Evolutionary conservation across 768 basidiomycete species (phyloP).

Genomic region (Russula olivacea): DNA sequence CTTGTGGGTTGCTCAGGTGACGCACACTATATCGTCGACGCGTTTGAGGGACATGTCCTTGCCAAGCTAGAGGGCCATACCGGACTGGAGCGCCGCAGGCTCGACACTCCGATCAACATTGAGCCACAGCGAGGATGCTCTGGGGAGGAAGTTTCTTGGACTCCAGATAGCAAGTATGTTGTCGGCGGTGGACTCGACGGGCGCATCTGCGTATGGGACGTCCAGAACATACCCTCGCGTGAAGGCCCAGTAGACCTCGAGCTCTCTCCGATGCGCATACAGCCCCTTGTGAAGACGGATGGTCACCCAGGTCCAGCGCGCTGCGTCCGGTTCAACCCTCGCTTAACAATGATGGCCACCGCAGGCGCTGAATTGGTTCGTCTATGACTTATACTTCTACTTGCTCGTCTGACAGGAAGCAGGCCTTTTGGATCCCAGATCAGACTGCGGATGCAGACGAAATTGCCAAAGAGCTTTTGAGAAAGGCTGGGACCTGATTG

Average conservation of each 20-base stretch:
- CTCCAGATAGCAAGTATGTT: slow-evolving; percentile 88
- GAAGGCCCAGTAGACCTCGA: slow-evolving; percentile 51
- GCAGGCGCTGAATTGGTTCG: slow-evolving; percentile 80
- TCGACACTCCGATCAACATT: slow-evolving; percentile 45
- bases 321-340: slow-evolving; percentile 87
- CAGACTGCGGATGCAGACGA: slow-evolving; percentile 62
- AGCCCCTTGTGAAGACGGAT: slow-evolving; percentile 50
- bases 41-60: slow-evolving; percentile 77
- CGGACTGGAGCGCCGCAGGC: slow-evolving; percentile 68
- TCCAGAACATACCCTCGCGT: slow-evolving; percentile 52
- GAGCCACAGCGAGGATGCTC: slow-evolving; percentile 74
- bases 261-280: slow-evolving; percentile 45
- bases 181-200: slow-evolving; percentile 84
- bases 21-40: slow-evolving; percentile 90
- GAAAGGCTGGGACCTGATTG: slow-evolving; percentile 37
- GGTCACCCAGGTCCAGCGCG: slow-evolving; percentile 81
- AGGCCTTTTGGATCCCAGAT: slow-evolving; percentile 69
- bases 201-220: slow-evolving; percentile 82
- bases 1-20: slow-evolving; percentile 90
- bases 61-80: slow-evolving; percentile 81
- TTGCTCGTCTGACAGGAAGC: slow-evolving; percentile 1
- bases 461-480: slow-evolving; percentile 61
- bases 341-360: slow-evolving; percentile 79
- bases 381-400: slow-evolving; percentile 11
- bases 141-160: slow-evolving; percentile 93